A percentile compares a stretch with the other conserved stretches of the same genome.
Conservation (phyloP, 2,329 filamentous ascomycete species). For the Xenoacremonium recifei region DNA sequence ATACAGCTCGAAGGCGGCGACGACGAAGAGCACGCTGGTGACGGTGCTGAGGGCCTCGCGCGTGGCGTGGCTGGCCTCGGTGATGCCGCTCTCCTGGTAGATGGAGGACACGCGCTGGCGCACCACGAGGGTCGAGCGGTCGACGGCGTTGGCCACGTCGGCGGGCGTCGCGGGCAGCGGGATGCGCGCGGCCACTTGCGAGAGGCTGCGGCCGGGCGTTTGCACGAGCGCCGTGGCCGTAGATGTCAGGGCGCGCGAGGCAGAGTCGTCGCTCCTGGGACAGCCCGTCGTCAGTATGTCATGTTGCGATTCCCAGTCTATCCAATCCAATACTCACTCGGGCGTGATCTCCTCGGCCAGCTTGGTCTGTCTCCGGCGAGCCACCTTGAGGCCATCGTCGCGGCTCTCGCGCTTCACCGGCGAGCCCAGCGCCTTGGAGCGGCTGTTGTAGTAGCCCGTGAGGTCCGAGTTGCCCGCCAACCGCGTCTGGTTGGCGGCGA, state of each 20-base stretch:
- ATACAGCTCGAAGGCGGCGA: constrained; percentile 68
- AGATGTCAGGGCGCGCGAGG: no score
- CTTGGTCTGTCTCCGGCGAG: constrained; percentile 46
- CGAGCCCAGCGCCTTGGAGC: constrained; percentile 57
- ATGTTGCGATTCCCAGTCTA: not conserved
- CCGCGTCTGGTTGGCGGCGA: constrained; percentile 65
- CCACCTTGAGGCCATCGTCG: constrained; percentile 40
- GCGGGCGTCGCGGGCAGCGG: constrained; percentile 80
- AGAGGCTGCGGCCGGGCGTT: constrained; percentile 51
- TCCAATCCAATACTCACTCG: constrained; percentile 38
- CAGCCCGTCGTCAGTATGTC: no score
- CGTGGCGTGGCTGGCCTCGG: constrained; percentile 61
- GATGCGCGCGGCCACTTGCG: constrained; percentile 57
- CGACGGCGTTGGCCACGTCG: constrained; percentile 73
- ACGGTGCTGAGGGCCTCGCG: constrained; percentile 73
- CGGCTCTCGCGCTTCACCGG: constrained; percentile 57
- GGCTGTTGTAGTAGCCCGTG: constrained; percentile 72
- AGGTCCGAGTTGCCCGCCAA: constrained; percentile 64
- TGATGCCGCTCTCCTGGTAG: constrained; percentile 65
- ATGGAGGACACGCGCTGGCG: constrained; percentile 63
- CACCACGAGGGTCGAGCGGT: constrained; percentile 65
- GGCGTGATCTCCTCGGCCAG: constrained; percentile 43
- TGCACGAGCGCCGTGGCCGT: constrained; percentile 45
- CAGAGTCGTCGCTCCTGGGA: constrained; percentile 1
- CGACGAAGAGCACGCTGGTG: constrained; percentile 65